Percentiles rank a stretch among this genome's conserved stretches.
Evolutionary conservation across 1,139 yeast species (phyloP).

Genomic region (Geotrichum histeridarum): DNA sequence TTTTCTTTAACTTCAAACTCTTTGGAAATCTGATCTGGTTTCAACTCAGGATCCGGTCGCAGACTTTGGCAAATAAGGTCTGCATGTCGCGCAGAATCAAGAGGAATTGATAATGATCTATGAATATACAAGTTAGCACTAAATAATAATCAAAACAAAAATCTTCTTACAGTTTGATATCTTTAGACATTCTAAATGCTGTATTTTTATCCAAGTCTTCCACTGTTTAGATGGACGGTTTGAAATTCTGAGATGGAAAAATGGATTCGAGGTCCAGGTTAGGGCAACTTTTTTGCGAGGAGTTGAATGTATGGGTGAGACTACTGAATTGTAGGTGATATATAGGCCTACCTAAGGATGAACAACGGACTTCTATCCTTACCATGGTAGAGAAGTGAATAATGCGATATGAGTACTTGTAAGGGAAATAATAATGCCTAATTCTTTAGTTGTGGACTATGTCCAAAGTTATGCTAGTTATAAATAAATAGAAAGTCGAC

Average conservation of each 20-base stretch:
- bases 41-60: constrained; percentile 73
- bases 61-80: constrained; percentile 54
- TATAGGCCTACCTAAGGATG: too few species aligned
- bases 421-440: too few species aligned
- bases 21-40: constrained; percentile 43
- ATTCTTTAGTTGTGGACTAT: not conserved
- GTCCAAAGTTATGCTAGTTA: not conserved
- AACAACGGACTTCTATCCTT: too few species aligned
- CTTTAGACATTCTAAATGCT: not conserved
- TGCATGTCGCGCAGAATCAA: constrained; percentile 57
- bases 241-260: too few species aligned
- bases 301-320: too few species aligned
- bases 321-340: too few species aligned
- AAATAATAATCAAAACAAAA: not conserved
- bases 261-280: too few species aligned
- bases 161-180: not conserved
- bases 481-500: not conserved
- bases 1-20: constrained; percentile 22
- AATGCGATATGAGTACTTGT: too few species aligned
- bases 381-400: too few species aligned
- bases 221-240: too few species aligned
- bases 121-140: not conserved
- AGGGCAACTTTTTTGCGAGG: too few species aligned
- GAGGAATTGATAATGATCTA: constrained; percentile 47
- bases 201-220: too few species aligned